Evolutionary conservation across 1,139 yeast species (phyloP), one percentile per base, ranked within the genome.

Genomic region (Debaryomyces fabryi): DNA sequence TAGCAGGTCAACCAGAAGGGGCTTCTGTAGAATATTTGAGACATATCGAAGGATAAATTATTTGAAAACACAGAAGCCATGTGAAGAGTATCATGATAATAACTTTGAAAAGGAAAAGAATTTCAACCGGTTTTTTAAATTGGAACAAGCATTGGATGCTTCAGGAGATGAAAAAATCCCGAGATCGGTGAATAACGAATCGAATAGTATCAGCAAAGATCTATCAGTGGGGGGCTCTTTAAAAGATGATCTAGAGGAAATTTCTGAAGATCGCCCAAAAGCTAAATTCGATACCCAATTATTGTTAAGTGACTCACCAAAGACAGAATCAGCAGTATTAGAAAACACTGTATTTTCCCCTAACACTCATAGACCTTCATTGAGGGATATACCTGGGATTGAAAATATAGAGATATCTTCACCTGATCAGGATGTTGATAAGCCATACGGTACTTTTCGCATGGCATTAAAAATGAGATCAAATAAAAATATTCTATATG

Each of bases 291-390:
- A 32, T 16, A 13, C 18, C 16, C 10, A 32, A 16, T 32, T 32
- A 7, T 7, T 16, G 5, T 3, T 10, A 15, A 16, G 16, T 32
- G 35, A 32, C 23, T 16, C 35, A 1, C 18, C 42, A 3, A 32
- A 30, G 6, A 18, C 46, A 24, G 55, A 50, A 20, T 57, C 59
- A 46, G 59, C 58, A 1, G 49, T 52, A 8, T 50, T 65, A 15
- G 70, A 66, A 42, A 55, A 63, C 39, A 46, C 53, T 21, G 53
- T 66, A 4, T 67, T 67, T 47, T 64, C 69, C 0, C 72, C 72
- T 0, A 52, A 57, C 32, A 56, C 66, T 6, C 70, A 67, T 51
- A 43, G 67, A 29, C 68, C 59, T 6, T 48, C 52, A 3, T 15
- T 52, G 21, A 41, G 45, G 7, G 69, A 67, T 50, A 58, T 66